Conservation (phyloP, 1,284 basidiomycete species). For the Ustilago hordei region DNA sequence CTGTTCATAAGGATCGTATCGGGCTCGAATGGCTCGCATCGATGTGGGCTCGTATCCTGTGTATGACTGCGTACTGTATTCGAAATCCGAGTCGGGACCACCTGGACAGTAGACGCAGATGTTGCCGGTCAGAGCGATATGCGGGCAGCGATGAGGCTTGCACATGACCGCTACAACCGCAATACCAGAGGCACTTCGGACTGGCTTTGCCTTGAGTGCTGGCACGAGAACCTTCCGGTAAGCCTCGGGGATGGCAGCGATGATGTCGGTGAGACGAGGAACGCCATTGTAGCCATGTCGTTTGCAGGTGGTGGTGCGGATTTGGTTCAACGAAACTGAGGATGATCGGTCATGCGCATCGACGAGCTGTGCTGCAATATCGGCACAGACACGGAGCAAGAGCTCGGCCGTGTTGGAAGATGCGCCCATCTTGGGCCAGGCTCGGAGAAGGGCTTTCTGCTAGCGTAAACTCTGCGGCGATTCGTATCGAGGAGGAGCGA, state of each 20-base stretch:
- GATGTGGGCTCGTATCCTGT: slow-evolving; percentile 97
- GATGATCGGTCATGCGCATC: slow-evolving; percentile 79
- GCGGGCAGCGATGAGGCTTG: slow-evolving; percentile 98
- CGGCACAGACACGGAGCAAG: slow-evolving; percentile 89
- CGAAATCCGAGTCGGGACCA: slow-evolving; percentile 98
- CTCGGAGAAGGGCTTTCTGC: not conserved
- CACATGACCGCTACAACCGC: slow-evolving; percentile 99
- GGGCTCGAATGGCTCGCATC: slow-evolving; percentile 97
- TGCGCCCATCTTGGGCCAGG: slow-evolving; percentile 42
- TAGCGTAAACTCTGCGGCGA: not conserved
- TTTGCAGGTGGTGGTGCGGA: slow-evolving; percentile 89
- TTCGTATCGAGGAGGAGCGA: too few species aligned
- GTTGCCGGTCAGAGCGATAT: slow-evolving; percentile 99
- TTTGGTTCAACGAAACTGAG: slow-evolving; percentile 83
- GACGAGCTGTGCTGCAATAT: slow-evolving; percentile 93
- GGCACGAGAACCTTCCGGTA: slow-evolving; percentile 92
- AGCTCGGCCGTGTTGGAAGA: slow-evolving; percentile 80
- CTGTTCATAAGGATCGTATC: slow-evolving; percentile 99
- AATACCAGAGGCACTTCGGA: slow-evolving; percentile 96
- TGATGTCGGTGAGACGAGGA: slow-evolving; percentile 94
- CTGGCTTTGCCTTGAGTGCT: slow-evolving; percentile 91
- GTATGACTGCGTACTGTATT: slow-evolving; percentile 97
- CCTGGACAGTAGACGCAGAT: slow-evolving; percentile 99
- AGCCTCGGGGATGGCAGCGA: slow-evolving; percentile 97
- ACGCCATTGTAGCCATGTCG: slow-evolving; percentile 87